phyloP scores from a whole-genome alignment of 192 early-diverging fungal species.

The Coemansia sp. region DNA sequence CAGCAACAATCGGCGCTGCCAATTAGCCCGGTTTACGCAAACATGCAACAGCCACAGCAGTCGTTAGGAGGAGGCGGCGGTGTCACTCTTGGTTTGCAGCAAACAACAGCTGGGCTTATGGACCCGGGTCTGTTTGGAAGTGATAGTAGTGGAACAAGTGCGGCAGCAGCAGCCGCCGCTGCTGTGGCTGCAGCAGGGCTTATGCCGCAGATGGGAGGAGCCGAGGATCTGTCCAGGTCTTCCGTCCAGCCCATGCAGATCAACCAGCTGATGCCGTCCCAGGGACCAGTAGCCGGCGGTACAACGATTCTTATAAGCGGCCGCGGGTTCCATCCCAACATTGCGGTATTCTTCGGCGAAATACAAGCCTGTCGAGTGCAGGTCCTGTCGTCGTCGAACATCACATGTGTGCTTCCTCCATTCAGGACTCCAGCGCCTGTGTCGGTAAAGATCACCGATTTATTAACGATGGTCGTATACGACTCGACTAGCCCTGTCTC shows the following conservation, averaged over 20 bases:
- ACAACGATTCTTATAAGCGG: slow-evolving; percentile 83
- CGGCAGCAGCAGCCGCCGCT: neutral
- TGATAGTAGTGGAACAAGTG: neutral
- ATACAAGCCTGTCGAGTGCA: slow-evolving; percentile 69
- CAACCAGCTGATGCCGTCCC: slow-evolving; percentile 73
- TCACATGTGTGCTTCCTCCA: slow-evolving; percentile 85
- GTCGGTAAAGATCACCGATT: slow-evolving; percentile 25
- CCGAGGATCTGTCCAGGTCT: neutral
- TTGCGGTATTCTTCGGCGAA: slow-evolving; percentile 80
- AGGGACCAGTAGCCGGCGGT: slow-evolving; percentile 87
- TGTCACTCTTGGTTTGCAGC: slow-evolving; percentile 8
- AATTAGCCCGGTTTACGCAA: neutral
- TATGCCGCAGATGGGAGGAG: slow-evolving; percentile 14
- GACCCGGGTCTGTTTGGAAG: slow-evolving; percentile 13
- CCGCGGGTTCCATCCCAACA: slow-evolving; percentile 72
- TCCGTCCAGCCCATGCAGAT: slow-evolving; percentile 46
- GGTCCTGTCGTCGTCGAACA: slow-evolving; percentile 74
- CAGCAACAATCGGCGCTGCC: slow-evolving; percentile 2
- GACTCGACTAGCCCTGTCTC: slow-evolving; percentile 6
- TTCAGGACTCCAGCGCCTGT: slow-evolving; percentile 72
- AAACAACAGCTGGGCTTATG: slow-evolving; percentile 1
- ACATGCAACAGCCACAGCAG: slow-evolving; percentile 7
- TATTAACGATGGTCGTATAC: slow-evolving; percentile 45
- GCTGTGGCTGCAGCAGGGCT: slow-evolving; percentile 11
- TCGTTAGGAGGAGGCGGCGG: neutral